Conservation (phyloP, 768 basidiomycete species). For the Cantharellus cinnabarinus region DNA sequence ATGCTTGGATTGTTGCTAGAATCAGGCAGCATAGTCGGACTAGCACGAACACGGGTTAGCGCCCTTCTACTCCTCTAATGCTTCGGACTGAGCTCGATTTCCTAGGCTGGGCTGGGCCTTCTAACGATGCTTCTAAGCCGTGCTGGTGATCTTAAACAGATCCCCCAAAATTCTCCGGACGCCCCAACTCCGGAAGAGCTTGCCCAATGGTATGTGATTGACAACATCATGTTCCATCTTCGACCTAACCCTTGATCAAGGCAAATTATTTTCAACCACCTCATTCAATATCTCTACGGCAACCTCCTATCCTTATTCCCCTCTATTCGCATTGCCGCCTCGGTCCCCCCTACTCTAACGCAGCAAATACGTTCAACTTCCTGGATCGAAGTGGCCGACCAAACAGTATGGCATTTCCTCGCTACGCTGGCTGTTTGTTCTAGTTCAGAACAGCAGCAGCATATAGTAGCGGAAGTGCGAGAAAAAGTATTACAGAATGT, state of each 20-base stretch:
- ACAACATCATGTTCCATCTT: not conserved
- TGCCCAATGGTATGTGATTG: slow-evolving; percentile 47
- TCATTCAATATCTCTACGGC: slow-evolving; percentile 62
- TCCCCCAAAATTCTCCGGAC: slow-evolving; percentile 34
- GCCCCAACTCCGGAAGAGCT: slow-evolving; percentile 50
- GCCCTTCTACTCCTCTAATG: too few relatives aligned
- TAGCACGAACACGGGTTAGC: slow-evolving; percentile 82
- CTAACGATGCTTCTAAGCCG: slow-evolving; percentile 80
- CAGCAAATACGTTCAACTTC: slow-evolving; percentile 21
- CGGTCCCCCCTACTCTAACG: slow-evolving; percentile 22
- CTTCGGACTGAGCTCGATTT: not conserved
- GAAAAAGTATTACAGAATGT: slow-evolving; percentile 92
- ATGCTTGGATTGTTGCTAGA: slow-evolving; percentile 67
- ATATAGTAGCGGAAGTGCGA: slow-evolving; percentile 63
- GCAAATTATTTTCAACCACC: slow-evolving; percentile 72
- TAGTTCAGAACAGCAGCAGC: slow-evolving; percentile 69
- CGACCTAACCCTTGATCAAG: slow-evolving; percentile 21
- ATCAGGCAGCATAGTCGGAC: slow-evolving; percentile 46
- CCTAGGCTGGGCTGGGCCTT: slow-evolving; percentile 53
- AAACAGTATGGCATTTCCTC: slow-evolving; percentile 89
- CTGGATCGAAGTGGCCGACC: slow-evolving; percentile 37
- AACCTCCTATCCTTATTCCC: slow-evolving; percentile 74
- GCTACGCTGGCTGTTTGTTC: slow-evolving; percentile 71
- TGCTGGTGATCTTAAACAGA: slow-evolving; percentile 81
- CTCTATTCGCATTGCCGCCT: slow-evolving; percentile 45